Conservation (phyloP, 1,139 yeast species). For the Protomyces pachydermus region DNA sequence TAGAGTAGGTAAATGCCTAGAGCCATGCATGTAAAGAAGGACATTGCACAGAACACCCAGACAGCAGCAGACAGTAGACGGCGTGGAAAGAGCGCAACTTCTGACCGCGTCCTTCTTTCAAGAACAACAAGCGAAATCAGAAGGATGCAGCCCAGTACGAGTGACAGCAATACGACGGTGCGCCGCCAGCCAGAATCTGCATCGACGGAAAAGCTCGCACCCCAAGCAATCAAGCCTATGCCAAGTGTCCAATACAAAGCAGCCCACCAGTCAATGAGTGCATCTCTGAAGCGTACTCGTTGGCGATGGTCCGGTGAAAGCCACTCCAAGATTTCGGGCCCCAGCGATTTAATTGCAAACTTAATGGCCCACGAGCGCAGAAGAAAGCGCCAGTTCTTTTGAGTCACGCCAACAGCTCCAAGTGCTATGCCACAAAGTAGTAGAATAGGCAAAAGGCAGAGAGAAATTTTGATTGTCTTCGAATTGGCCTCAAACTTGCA, state of each 20-base stretch:
- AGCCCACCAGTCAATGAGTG: not conserved
- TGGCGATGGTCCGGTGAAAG: not conserved
- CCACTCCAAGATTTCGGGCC: not conserved
- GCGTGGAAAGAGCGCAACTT: not conserved
- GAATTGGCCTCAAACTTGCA: not conserved
- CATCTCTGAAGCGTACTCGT: not conserved
- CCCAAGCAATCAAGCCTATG: not conserved
- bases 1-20: not conserved
- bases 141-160: not conserved
- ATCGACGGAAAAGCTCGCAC: not conserved
- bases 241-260: not conserved
- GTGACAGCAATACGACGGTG: not conserved
- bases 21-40: not conserved
- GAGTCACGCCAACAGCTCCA: not conserved
- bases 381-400: not conserved
- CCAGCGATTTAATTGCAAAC: not conserved
- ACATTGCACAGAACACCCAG: not conserved
- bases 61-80: not conserved
- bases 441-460: not conserved
- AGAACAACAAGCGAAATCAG: not conserved
- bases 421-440: not conserved
- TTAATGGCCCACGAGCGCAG: not conserved
- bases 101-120: not conserved
- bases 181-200: not conserved
- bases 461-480: not conserved